These are phyloP conservation scores for Neurospora sp. DNA, from an alignment of 495 filamentous ascomycete genomes.

Conservation along the genomic window DNA sequence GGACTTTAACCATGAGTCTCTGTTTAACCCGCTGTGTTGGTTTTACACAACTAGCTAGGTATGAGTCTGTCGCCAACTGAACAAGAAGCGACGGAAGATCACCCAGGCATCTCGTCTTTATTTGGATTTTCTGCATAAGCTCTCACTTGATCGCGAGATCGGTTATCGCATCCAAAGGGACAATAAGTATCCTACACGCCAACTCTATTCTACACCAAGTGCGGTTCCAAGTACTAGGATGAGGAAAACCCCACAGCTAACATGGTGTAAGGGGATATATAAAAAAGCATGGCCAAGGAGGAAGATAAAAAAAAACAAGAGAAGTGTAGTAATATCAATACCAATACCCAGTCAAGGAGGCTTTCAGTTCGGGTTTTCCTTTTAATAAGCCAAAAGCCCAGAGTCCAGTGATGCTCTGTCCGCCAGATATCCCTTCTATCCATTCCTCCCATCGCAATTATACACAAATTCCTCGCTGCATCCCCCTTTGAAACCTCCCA, in stretches of 20 bases:
- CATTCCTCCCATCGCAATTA: not conserved
- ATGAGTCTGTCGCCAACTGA: too few species aligned
- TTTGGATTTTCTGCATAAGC: too few species aligned
- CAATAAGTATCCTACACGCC: not conserved
- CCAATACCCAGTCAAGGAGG: not conserved
- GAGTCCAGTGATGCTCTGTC: not conserved
- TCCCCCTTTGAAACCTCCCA: not conserved
- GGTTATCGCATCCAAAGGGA: too few species aligned
- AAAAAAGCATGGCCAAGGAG: not conserved
- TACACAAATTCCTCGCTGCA: not conserved
- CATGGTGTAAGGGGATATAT: not conserved
- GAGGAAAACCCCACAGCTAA: not conserved
- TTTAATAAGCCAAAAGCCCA: not conserved
- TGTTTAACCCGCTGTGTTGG: too few species aligned
- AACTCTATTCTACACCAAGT: not conserved
- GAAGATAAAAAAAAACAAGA: not conserved
- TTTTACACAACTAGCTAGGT: too few species aligned
- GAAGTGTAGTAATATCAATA: not conserved
- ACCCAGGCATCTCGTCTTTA: not conserved
- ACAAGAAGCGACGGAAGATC: too few species aligned
- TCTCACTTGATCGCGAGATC: too few species aligned
- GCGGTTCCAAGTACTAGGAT: not conserved
- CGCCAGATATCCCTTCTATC: not conserved
- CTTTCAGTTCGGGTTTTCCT: not conserved
- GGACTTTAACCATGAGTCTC: too few species aligned